Evolutionary conservation across 2,329 filamentous ascomycete species (phyloP).

Genomic region (Hymenoscyphus salicellus): DNA sequence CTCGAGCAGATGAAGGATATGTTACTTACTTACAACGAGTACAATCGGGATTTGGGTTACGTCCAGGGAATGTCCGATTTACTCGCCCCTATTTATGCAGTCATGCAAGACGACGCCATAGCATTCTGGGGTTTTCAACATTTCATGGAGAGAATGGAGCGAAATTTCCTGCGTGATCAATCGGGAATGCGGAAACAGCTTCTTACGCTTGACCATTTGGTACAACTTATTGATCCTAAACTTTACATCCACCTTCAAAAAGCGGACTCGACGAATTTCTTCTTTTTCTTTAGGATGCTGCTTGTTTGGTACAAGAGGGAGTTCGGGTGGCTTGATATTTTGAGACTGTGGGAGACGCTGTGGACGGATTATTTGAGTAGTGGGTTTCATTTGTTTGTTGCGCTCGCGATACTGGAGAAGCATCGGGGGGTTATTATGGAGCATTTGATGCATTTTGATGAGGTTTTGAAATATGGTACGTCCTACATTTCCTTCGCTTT

Average conservation of each 20-base stretch:
- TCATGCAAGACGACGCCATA: conserved; percentile 93
- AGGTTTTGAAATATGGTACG: conserved; percentile 92
- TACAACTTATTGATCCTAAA: conserved; percentile 94
- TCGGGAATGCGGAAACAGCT: conserved; percentile 94
- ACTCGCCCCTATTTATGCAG: conserved; percentile 90
- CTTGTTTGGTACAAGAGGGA: conserved; percentile 99
- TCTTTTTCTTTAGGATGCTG: conserved; percentile 99
- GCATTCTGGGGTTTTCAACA: conserved; percentile 95
- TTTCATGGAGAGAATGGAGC: conserved; percentile 98
- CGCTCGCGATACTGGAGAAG: conserved; percentile 90
- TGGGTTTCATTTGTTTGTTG: conserved; percentile 92
- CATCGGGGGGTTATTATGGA: conserved; percentile 95
- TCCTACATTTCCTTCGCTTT: conserved; percentile 24
- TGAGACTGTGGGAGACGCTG: conserved; percentile 85
- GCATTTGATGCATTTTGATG: conserved; percentile 90
- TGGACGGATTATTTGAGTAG: conserved; percentile 92
- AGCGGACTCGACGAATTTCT: conserved; percentile 96
- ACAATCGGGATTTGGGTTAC: conserved; percentile 92
- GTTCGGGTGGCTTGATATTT: conserved; percentile 82
- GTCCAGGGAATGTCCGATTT: conserved; percentile 99
- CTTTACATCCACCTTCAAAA: conserved; percentile 86
- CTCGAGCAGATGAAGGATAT: conserved; percentile 99
- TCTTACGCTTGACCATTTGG: conserved; percentile 85
- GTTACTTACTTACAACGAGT: conserved; percentile 97
- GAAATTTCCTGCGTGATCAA: conserved; percentile 93